Evolutionary conservation across 345 rosid genomes (phyloP), one percentile per base, ranked within the genome.

Genomic region (Durio zibethinus): DNA sequence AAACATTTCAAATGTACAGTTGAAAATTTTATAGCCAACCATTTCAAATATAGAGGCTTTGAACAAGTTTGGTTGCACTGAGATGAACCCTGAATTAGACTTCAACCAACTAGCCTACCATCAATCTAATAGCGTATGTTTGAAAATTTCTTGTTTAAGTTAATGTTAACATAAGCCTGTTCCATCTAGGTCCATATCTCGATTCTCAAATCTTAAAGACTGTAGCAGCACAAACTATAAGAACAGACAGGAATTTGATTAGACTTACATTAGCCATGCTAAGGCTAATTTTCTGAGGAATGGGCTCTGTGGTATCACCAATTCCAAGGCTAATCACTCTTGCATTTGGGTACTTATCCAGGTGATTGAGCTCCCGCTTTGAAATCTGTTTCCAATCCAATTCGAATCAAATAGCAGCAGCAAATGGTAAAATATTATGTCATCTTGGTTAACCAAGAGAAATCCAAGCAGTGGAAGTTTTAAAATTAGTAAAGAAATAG

Each of bases 301-400:
- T 85, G 70, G 97, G 97, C 81, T 85, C 72, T 2, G 94, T 91
- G 59, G 96, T 93, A 76, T 93, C 96, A 73, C 97, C 96, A 48
- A 85, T 88, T 23, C 97, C 97, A 59, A 93, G 91, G 74, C 90
- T 90, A 75, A 93, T 90, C 85, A 93, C 25, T 77, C 71, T 64
- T 60, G 88, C 94, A 79, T 84, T 68, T 59, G 94, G 92, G 63
- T 88, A 66, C 83, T 84, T 89, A 77, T 83, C 79, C 63, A 84
- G 33, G 76, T 92, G 93, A 72, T 89, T 86, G 69, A 72, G 20
- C 88, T 87, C 91, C n/a, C 89, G 88, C 73, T 56, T 75, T 21
- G 52, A 82, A 64, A 93, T 90, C 98, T 93, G 78, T 36, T 67
- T 64, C 42, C 69, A 73, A 77, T 38, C 36, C 36, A 27, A 10